phyloP scores from a whole-genome alignment of 2,329 filamentous ascomycete species.

The Cladosporium sp. region DNA sequence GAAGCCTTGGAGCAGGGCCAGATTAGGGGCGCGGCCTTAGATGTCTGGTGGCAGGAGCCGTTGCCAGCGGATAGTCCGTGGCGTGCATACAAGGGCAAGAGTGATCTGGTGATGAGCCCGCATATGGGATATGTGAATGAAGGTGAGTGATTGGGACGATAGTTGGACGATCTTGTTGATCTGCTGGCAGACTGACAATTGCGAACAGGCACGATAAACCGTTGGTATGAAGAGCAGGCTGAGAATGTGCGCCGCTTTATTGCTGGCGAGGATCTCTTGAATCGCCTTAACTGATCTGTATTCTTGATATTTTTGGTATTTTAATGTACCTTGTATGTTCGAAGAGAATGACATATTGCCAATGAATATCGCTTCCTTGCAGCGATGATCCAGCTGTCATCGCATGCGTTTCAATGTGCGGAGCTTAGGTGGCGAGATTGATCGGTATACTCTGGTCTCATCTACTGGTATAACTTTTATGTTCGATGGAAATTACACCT shows the following conservation, averaged over 20 bases:
- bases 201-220: slow-evolving; percentile 39
- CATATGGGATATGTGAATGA: slow-evolving; percentile 80
- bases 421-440: too few relatives aligned
- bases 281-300: slow-evolving; percentile 27
- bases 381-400: too few relatives aligned
- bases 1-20: slow-evolving; percentile 51
- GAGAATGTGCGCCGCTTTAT: slow-evolving; percentile 63
- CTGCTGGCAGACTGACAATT: slow-evolving; percentile 1
- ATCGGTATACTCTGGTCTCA: too few relatives aligned
- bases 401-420: too few relatives aligned
- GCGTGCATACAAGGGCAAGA: slow-evolving; percentile 59
- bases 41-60: slow-evolving; percentile 69
- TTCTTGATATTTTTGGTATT: too few relatives aligned
- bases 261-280: slow-evolving; percentile 48
- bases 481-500: too few relatives aligned
- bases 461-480: too few relatives aligned
- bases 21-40: slow-evolving; percentile 63
- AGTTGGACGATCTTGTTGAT: too few relatives aligned
- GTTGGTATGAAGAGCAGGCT: slow-evolving; percentile 67
- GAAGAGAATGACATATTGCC: too few relatives aligned
- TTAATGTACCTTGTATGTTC: too few relatives aligned
- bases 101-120: slow-evolving; percentile 66
- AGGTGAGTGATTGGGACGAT: too few relatives aligned
- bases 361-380: too few relatives aligned
- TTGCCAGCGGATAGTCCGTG: slow-evolving; percentile 61